Evolutionary conservation across 176 grass and related monocot species (phyloP), one percentile per base, ranked within the genome.

Genomic region (Alloteropsis semialata): DNA sequence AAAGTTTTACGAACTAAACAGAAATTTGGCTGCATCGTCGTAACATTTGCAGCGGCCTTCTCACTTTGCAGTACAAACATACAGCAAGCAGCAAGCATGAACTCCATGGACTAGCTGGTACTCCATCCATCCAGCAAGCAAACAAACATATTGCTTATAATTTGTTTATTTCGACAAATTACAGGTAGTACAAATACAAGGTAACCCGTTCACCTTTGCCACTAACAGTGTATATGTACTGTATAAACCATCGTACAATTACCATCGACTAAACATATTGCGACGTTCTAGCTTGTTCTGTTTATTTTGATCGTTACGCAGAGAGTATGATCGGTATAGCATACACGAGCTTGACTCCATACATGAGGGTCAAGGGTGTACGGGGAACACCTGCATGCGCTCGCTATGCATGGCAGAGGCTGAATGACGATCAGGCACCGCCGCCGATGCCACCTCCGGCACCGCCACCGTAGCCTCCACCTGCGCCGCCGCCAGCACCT

Each of bases 101-200:
- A n/a, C n/a, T n/a, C n/a, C n/a, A n/a, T n/a, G n/a, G n/a, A n/a
- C n/a, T n/a, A n/a, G n/a, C n/a, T n/a, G n/a, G n/a, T n/a, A n/a
- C n/a, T n/a, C n/a, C n/a, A n/a, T n/a, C n/a, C n/a, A n/a, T n/a
- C n/a, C n/a, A n/a, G n/a, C n/a, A n/a, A n/a, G n/a, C n/a, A n/a
- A n/a, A n/a, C n/a, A n/a, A n/a, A n/a, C n/a, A n/a, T n/a, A n/a
- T n/a, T n/a, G n/a, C n/a, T n/a, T n/a, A n/a, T n/a, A n/a, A n/a
- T 54, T 18, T 54, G 45, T 65, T 75, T 84, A 84, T 75, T 84
- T 65, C 2, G 0, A 48, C 29, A 24, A 65, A 75, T 41, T 64
- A 63, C 28, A 71, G 5, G 13, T 3, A 48, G 27, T 72, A 72
- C 68, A 59, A 59, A 61, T 37, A 14, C 57, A 38, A 38, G 6